Percentiles rank a stretch among this genome's conserved stretches.
Conservation (phyloP, 2,329 filamentous ascomycete species). For the Aspergillus sp. region DNA sequence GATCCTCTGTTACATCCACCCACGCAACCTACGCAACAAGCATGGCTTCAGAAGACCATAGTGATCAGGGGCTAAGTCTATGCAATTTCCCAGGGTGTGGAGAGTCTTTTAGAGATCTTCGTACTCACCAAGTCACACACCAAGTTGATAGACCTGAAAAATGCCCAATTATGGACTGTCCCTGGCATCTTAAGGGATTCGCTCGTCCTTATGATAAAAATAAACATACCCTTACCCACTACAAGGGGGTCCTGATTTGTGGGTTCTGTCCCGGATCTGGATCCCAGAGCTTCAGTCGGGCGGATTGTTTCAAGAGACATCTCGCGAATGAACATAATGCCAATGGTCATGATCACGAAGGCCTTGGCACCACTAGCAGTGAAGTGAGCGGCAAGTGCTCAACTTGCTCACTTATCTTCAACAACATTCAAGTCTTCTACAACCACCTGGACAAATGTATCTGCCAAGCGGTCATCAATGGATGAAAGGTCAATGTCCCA, state of each 20-base stretch:
- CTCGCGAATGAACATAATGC: slow-evolving; percentile 86
- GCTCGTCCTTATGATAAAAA: slow-evolving; percentile 97
- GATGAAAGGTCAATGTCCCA: too few relatives aligned
- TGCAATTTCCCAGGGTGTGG: slow-evolving; percentile 83
- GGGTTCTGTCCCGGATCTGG: slow-evolving; percentile 89
- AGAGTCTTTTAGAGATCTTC: slow-evolving; percentile 81
- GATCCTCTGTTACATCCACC: slow-evolving; percentile 60
- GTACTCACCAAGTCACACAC: slow-evolving; percentile 92
- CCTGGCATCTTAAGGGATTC: slow-evolving; percentile 89
- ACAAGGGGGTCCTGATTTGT: slow-evolving; percentile 96
- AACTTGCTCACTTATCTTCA: slow-evolving; percentile 80
- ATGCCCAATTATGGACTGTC: slow-evolving; percentile 86
- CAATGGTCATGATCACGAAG: slow-evolving; percentile 48
- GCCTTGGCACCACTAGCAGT: slow-evolving; percentile 64
- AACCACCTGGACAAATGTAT: slow-evolving; percentile 81
- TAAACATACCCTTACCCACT: slow-evolving; percentile 87
- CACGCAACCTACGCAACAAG: slow-evolving; percentile 61
- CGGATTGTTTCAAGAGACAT: slow-evolving; percentile 93
- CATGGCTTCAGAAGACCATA: slow-evolving; percentile 55
- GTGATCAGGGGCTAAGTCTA: slow-evolving; percentile 54
- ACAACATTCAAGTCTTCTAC: slow-evolving; percentile 91
- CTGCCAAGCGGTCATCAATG: slow-evolving; percentile 49
- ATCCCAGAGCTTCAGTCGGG: slow-evolving; percentile 91
- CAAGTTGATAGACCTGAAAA: slow-evolving; percentile 88
- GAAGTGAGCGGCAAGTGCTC: slow-evolving; percentile 86